phyloP scores from a whole-genome alignment of 768 basidiomycete genomes.

The Gelatoporia subvermispora region DNA sequence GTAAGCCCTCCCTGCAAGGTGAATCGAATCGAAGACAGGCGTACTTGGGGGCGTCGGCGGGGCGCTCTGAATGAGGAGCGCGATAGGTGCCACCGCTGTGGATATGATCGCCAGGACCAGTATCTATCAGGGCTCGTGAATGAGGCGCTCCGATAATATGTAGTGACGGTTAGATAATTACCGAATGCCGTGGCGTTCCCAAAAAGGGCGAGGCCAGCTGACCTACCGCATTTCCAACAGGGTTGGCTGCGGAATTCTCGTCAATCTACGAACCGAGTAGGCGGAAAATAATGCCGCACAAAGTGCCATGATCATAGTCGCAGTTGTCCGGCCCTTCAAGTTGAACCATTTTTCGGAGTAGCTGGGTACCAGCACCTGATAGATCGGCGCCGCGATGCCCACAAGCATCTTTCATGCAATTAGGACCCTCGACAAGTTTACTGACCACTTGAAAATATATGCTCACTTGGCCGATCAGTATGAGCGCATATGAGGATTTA shows the following conservation, averaged over 20 bases:
- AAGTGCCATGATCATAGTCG: slow-evolving; percentile 57
- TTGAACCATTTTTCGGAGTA: slow-evolving; percentile 87
- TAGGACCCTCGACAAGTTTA: not conserved
- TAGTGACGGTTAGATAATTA: slow-evolving; percentile 26
- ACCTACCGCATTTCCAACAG: slow-evolving; percentile 67
- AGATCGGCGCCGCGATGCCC: slow-evolving; percentile 64
- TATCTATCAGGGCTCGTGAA: slow-evolving; percentile 40
- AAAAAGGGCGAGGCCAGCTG: slow-evolving; percentile 68
- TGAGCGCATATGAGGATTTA: slow-evolving; percentile 53
- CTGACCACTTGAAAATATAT: not conserved
- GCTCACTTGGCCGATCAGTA: slow-evolving; percentile 67
- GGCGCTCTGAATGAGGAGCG: slow-evolving; percentile 51
- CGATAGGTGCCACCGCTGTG: slow-evolving; percentile 53
- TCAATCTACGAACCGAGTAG: not conserved
- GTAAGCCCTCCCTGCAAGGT: not conserved
- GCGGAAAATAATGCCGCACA: slow-evolving; percentile 21
- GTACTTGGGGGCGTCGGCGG: slow-evolving; percentile 81
- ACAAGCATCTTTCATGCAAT: slow-evolving; percentile 45
- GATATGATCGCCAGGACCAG: slow-evolving; percentile 68
- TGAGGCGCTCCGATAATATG: not conserved
- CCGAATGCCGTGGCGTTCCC: slow-evolving; percentile 47
- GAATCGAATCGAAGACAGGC: slow-evolving; percentile 9
- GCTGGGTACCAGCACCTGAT: slow-evolving; percentile 72
- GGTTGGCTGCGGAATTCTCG: slow-evolving; percentile 52
- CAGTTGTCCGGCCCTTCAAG: slow-evolving; percentile 69